Conservation (phyloP, 805 yeast genomes). For the Suhomyces canberraensis region DNA sequence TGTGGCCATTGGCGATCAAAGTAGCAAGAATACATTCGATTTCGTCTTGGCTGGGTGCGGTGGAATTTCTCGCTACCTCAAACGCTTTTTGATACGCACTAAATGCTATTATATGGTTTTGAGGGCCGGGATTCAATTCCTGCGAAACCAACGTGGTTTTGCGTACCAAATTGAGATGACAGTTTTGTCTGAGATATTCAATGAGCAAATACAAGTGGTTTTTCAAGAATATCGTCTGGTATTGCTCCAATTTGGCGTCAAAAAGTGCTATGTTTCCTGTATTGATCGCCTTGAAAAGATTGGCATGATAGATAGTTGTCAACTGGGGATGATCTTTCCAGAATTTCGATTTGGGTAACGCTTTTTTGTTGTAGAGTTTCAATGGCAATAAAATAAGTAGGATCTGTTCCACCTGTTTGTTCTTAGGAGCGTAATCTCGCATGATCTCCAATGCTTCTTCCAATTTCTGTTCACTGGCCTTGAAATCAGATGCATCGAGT, state of each 20-base stretch:
- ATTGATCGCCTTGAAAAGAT: constrained; percentile 46
- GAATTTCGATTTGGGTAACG: constrained; percentile 41
- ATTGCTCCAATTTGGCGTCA: constrained; percentile 41
- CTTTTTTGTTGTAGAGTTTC: constrained; percentile 46
- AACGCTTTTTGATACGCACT: constrained; percentile 44
- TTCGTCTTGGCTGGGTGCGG: constrained; percentile 21
- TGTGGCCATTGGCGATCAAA: constrained; percentile 53
- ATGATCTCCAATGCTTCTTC: constrained; percentile 45
- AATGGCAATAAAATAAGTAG: constrained; percentile 63
- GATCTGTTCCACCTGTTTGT: constrained; percentile 43
- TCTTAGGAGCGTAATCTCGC: constrained; percentile 17
- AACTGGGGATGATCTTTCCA: constrained; percentile 44
- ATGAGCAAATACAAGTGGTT: constrained; percentile 60
- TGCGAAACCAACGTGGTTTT: constrained; percentile 24
- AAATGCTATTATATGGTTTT: constrained; percentile 38
- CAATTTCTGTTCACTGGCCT: constrained; percentile 49
- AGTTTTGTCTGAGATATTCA: constrained; percentile 49
- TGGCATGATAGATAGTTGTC: constrained; percentile 38
- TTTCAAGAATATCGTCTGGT: constrained; percentile 51
- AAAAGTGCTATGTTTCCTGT: constrained; percentile 57
- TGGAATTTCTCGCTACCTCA: constrained; percentile 22
- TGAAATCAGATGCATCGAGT: constrained; percentile 62
- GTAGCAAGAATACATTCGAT: constrained; percentile 69
- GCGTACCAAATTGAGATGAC: constrained; percentile 50
- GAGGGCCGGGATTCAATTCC: constrained; percentile 24